These are phyloP conservation scores for Aspergillus cristatus DNA, from an alignment of 495 filamentous ascomycete genomes.

Conservation along the genomic window DNA sequence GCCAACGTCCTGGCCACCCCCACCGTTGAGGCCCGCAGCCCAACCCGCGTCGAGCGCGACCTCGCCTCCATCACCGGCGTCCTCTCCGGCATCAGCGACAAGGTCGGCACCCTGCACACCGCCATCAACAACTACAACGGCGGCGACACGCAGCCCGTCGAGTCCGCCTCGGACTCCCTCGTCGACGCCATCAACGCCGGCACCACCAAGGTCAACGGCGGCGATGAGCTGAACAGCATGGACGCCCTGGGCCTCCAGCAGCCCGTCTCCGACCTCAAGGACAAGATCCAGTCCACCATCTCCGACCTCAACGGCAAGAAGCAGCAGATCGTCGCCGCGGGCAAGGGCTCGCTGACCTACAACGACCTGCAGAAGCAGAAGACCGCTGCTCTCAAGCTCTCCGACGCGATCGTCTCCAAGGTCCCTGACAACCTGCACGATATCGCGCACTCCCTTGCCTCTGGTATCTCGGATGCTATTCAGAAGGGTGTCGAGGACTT, in stretches of 20 bases:
- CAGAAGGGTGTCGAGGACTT: constrained; percentile 14
- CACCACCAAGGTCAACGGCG: constrained; percentile 9
- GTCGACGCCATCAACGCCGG: constrained; percentile 20
- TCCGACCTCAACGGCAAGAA: constrained; percentile 23
- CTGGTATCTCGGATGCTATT: constrained; percentile 21
- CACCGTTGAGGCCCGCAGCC: constrained; percentile 7
- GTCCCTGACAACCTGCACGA: constrained; percentile 16
- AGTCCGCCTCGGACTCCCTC: constrained; percentile 20
- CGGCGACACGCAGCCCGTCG: constrained; percentile 16
- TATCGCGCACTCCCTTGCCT: constrained; percentile 14
- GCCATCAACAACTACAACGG: constrained; percentile 27
- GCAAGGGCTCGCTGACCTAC: constrained; percentile 15
- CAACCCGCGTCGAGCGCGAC: constrained; percentile 21
- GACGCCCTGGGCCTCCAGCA: constrained; percentile 21
- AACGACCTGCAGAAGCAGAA: constrained; percentile 13
- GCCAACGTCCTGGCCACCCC: constrained; percentile 12
- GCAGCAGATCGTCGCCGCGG: constrained; percentile 17
- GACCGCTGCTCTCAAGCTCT: constrained; percentile 18
- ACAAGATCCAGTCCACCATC: constrained; percentile 18
- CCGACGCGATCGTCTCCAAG: constrained; percentile 17
- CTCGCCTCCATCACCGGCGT: constrained; percentile 20
- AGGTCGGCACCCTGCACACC: constrained; percentile 21
- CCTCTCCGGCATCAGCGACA: constrained; percentile 18
- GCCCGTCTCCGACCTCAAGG: constrained; percentile 18
- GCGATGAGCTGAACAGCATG: constrained; percentile 10